Evolutionary conservation across 129 eudicot species (phyloP).

Genomic region (Ambrosia trifida): DNA sequence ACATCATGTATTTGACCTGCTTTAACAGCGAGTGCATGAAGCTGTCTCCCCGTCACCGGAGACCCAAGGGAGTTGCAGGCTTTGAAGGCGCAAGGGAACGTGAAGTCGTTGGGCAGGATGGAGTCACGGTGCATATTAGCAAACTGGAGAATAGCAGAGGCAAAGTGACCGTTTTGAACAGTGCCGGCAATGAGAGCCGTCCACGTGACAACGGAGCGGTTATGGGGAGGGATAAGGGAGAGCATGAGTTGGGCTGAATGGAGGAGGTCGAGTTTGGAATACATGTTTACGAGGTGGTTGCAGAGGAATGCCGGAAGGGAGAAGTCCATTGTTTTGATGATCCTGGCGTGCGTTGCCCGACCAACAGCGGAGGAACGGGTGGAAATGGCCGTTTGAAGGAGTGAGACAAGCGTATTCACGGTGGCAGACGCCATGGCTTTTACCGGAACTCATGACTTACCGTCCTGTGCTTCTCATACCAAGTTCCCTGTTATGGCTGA

Average conservation of each 20-base stretch:
- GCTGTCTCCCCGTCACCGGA: conserved; percentile 41
- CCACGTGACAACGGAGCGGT: conserved; percentile 88
- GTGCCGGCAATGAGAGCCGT: conserved; percentile 71
- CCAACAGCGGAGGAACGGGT: conserved; percentile 49
- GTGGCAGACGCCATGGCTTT: too few relatives aligned
- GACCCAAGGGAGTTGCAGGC: conserved; percentile 48
- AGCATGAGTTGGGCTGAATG: conserved; percentile 47
- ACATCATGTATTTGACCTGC: conserved; percentile 42
- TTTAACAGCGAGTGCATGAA: conserved; percentile 55
- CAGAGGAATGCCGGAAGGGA: conserved; percentile 54
- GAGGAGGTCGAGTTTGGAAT: conserved; percentile 72
- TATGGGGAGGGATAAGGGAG: conserved; percentile 37
- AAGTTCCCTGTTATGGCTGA: too few relatives aligned
- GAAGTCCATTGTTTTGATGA: conserved; percentile 47
- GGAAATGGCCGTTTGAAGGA: conserved; percentile 57
- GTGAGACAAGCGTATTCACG: conserved; percentile 41
- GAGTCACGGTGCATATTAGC: conserved; percentile 46
- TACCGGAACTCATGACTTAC: conserved; percentile 53
- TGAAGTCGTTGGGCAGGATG: conserved; percentile 67
- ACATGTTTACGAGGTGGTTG: conserved; percentile 82
- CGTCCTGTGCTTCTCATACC: too few relatives aligned
- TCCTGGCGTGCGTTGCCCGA: conserved; percentile 66
- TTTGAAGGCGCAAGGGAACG: conserved; percentile 73
- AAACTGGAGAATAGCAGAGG: conserved; percentile 51
- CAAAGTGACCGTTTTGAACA: conserved; percentile 67